phyloP scores from a whole-genome alignment of 768 basidiomycete species.

The Boletus vermiculosoides region DNA sequence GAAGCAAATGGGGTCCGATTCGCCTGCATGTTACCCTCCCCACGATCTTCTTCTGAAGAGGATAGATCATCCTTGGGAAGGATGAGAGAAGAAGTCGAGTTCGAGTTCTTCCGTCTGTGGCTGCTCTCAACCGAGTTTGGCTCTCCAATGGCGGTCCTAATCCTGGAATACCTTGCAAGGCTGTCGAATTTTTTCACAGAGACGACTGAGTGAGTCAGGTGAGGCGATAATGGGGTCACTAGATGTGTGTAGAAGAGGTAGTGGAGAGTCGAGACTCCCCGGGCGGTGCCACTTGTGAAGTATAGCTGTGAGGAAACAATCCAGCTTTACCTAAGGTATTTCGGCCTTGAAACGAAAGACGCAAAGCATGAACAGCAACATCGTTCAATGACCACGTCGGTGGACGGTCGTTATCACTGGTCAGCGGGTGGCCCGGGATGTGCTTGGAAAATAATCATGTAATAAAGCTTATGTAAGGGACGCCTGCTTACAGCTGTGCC shows the following conservation, averaged over 20 bases:
- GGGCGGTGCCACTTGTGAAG: constrained; percentile 54
- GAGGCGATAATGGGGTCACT: constrained; percentile 6
- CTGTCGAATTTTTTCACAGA: constrained; percentile 45
- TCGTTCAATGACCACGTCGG: constrained; percentile 22
- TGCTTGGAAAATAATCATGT: too few relatives aligned
- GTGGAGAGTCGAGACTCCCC: constrained; percentile 20
- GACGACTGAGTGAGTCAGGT: constrained; percentile 38
- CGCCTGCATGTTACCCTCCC: constrained; percentile 15
- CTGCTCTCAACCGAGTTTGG: constrained; percentile 26
- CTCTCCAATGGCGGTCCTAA: constrained; percentile 27
- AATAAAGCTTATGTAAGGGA: too few relatives aligned
- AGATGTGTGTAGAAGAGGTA: too few relatives aligned
- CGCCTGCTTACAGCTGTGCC: too few relatives aligned
- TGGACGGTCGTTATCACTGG: too few relatives aligned
- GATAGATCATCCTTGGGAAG: constrained; percentile 21
- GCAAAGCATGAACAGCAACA: constrained; percentile 26
- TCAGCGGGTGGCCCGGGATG: too few relatives aligned
- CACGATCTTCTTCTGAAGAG: constrained; percentile 1
- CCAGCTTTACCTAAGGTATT: constrained; percentile 82
- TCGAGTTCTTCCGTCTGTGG: constrained; percentile 21
- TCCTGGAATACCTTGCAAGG: constrained; percentile 29
- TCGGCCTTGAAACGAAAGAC: constrained; percentile 57
- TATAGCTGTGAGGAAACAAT: constrained; percentile 87
- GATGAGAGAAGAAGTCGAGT: constrained; percentile 36
- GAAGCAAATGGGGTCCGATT: constrained; percentile 16